phyloP scores from a whole-genome alignment of 306 rosid species.

The Quercus bicolor region DNA sequence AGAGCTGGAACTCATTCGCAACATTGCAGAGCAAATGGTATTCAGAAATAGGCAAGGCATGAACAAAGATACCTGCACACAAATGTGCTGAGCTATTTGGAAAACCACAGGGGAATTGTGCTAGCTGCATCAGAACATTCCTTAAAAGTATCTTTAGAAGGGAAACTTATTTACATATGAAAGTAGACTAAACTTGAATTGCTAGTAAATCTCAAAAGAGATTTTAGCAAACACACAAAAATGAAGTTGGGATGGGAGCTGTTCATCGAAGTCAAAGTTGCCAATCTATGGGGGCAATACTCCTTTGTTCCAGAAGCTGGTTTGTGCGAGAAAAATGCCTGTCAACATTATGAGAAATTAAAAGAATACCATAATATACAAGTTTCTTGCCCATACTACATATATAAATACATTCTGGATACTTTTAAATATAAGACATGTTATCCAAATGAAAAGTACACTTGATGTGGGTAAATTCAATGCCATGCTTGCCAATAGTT shows the following conservation, averaged over 20 bases:
- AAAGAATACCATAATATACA: not conserved
- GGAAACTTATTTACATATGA: not conserved
- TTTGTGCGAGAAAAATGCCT: constrained; percentile 94
- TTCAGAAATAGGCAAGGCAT: not conserved
- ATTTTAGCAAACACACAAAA: not conserved
- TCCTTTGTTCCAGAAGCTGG: constrained; percentile 66
- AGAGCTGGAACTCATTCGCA: too few relatives aligned
- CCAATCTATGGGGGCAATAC: constrained; percentile 70
- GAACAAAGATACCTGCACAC: not conserved
- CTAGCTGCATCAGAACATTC: not conserved
- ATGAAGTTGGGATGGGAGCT: not conserved
- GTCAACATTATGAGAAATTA: constrained; percentile 25
- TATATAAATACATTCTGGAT: not conserved
- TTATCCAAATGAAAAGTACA: not conserved
- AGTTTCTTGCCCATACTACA: not conserved
- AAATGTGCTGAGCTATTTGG: not conserved
- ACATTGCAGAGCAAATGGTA: not conserved
- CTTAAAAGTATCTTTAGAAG: not conserved
- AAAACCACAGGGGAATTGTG: not conserved
- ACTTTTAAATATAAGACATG: not conserved
- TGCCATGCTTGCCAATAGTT: not conserved
- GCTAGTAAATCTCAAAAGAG: not conserved
- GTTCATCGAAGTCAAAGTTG: constrained; percentile 45
- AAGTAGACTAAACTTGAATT: not conserved
- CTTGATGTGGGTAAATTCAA: not conserved